Evolutionary conservation across 768 basidiomycete species (phyloP), one percentile per base, ranked within the genome.

Genomic region (Termitomyces sp.): DNA sequence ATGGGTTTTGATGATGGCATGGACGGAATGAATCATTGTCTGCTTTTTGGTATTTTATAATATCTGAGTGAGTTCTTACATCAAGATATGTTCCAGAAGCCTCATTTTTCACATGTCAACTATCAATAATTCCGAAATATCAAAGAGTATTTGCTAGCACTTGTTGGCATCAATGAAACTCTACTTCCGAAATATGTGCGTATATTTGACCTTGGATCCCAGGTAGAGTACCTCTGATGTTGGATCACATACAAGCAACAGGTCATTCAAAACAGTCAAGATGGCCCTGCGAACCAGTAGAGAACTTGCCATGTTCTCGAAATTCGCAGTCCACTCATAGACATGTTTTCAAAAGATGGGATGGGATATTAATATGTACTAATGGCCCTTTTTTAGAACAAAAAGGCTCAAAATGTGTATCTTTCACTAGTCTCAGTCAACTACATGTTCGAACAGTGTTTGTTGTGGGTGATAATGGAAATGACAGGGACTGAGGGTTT

Each of bases 1-100:
- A 60, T 57, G 14, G 59, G 59, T 48, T 56, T 60, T 1, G 33
- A 30, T 22, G 38, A 26, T 24, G 16, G n/a, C 32, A 50, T 50
- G 42, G 18, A 47, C 6, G 13, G n/a, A 26, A 30, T 20, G 6
- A 22, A 50, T 4, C 20, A 22, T 22, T 9, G 13, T 22, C 13
- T 5, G n/a, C 13, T 14, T 40, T 18, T 49, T 22, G 32, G 46
- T 6, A 8, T 2, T 33, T 33, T 22, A 36, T 49, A 33, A 33
- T 14, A 20, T 32, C 10, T 12, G 2, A 12, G 28, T 18, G 14
- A 36, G 6, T 16, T 6, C 6, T 16, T 30, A 7, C 30, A 30
- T 30, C 7, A 4, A 30, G 30, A 30, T 7, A 30, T 7, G 30
- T 28, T 14, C 16, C 32, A 20, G 8, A 30, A 32, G 47, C n/a